Conservation (phyloP, 1,284 basidiomycete species). For the Ustilago cynodontis region DNA sequence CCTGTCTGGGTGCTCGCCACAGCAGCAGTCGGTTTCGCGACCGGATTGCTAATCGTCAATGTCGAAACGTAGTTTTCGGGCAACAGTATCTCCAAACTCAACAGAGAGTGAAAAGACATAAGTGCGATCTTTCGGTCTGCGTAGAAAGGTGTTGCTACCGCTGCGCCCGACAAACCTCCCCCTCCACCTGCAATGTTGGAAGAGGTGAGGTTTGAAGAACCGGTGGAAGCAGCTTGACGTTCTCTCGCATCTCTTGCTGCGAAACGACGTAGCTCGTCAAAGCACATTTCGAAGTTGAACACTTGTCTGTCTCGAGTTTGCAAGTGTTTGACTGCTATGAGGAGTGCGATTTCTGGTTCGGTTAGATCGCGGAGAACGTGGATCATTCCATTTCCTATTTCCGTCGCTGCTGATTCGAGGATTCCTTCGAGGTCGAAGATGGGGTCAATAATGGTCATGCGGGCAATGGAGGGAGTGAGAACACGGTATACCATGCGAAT, state of each 20-base stretch:
- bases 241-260: conserved; percentile 36
- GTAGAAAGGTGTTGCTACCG: conserved; percentile 25
- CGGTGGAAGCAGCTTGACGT: conserved; percentile 23
- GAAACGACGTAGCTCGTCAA: conserved; percentile 59
- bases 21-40: conserved; percentile 26
- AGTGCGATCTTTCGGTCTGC: conserved; percentile 44
- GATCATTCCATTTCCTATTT: conserved; percentile 25
- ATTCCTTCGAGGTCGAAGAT: conserved; percentile 21
- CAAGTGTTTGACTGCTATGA: conserved; percentile 65
- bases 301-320: conserved; percentile 54
- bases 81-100: conserved; percentile 37
- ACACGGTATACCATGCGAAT: conserved; percentile 48
- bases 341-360: conserved; percentile 59
- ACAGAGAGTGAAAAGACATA: conserved; percentile 39
- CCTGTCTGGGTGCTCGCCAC: conserved; percentile 8
- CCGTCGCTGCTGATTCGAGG: conserved; percentile 17
- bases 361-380: conserved; percentile 50
- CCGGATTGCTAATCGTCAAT: conserved; percentile 36
- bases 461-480: conserved; percentile 25
- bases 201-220: background rate
- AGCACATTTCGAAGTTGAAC: conserved; percentile 69
- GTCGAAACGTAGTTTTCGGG: conserved; percentile 29
- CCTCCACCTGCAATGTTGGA: background rate
- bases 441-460: conserved; percentile 5
- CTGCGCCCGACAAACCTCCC: conserved; percentile 15